Base-by-base conservation (phyloP, 331 rosid genomes). In the Spiraea crenata region DNA sequence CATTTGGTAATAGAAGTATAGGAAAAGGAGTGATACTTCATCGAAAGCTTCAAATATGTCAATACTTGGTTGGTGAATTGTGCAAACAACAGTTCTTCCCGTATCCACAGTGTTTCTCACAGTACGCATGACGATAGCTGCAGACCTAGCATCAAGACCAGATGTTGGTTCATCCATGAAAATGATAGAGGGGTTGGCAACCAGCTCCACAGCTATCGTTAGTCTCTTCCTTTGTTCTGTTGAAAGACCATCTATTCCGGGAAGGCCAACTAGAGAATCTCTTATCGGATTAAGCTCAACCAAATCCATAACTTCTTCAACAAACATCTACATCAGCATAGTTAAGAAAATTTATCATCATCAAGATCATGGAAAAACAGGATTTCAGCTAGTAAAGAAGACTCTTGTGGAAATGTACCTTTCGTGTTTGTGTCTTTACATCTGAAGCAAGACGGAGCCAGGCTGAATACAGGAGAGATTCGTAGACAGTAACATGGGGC, bases 131-230 rank as follows among this genome's bases (percentile, higher is more conserved):
- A 86, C 86, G 19, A 86, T 86, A 19, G 88, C 90, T 45, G 88
- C 90, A 37, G 90, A 82, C 65, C 90, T 75, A 20, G 90, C 90
- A 78, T 86, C 90, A 31, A 86, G 88, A 19, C 90, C 90, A 9
- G 90, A 76, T 41, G 88, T 86, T 37, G 86, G 85, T 70, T 73
- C 83, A 42, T 80, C 86, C 89, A 82, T 74, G 81, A 82, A 82
- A 42, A 85, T 73, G 16, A 83, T 80, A 1, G 87, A 83, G 42
- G 87, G 87, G 34, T 83, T 83, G 17, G 79, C 87, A 63, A 83
- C 79, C 71, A 83, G 56, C 78, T 83, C 87, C 37, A 83, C 85
- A 1, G 87, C 85, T 74, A 83, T 80, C 47, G 87, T 83, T 47
- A 83, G 65, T 73, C 87, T 83, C 73, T 83, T 83, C 59, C 87